A percentile compares a stretch with the other conserved stretches of the same genome.
These are phyloP conservation scores for Plectranthus barbatus DNA, from an alignment of 257 asterid genomes.

Conservation along the genomic window DNA sequence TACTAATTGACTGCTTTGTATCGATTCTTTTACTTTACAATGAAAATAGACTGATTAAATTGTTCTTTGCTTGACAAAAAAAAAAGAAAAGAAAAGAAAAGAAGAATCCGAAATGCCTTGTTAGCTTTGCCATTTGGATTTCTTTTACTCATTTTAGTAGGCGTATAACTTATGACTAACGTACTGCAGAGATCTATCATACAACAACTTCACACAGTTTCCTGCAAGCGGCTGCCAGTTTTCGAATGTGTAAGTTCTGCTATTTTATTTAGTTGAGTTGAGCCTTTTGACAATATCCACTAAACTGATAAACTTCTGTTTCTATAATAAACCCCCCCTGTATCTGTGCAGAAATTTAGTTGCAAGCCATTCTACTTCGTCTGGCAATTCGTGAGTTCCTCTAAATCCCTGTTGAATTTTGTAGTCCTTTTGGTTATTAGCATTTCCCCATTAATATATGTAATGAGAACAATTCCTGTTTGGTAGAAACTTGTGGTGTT, in stretches of 20 bases:
- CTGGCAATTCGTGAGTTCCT: conserved; percentile 52
- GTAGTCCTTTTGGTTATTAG: not conserved
- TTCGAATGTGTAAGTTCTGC: conserved; percentile 41
- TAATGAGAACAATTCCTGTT: conserved; percentile 1
- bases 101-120: no score
- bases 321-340: no score
- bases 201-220: conserved; percentile 60
- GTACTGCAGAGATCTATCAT: conserved; percentile 76
- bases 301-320: not conserved
- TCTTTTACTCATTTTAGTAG: not conserved
- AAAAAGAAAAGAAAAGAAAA: no score
- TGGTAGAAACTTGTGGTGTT: conserved; percentile 58
- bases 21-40: no score
- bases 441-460: not conserved
- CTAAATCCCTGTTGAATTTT: not conserved
- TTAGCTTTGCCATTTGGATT: not conserved
- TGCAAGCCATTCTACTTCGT: conserved; percentile 55
- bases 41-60: no score
- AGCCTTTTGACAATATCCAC: conserved; percentile 5
- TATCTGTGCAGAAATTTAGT: conserved; percentile 57
- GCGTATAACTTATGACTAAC: not conserved
- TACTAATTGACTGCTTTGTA: no score
- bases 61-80: no score
- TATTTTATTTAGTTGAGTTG: not conserved
- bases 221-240: conserved; percentile 30